Evolutionary conservation across 1,284 basidiomycete species (phyloP).

Genomic region (Ustilago trichophora): DNA sequence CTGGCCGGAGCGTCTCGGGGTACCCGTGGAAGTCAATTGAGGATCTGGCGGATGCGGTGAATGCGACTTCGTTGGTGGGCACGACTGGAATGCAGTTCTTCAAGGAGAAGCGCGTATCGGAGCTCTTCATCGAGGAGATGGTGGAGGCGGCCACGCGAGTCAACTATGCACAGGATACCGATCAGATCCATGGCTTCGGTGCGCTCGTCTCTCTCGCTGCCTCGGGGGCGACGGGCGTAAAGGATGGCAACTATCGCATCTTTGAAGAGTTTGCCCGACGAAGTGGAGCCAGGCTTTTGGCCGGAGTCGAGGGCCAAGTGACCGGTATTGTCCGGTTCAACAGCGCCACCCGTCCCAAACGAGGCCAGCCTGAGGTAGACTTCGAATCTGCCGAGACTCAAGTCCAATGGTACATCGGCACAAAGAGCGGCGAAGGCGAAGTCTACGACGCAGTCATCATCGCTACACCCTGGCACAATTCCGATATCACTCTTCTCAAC

Average conservation of each 20-base stretch:
- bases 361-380: too few relatives aligned
- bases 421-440: slow-evolving; percentile 53
- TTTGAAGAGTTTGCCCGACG: slow-evolving; percentile 82
- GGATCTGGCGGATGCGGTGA: slow-evolving; percentile 72
- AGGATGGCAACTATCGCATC: slow-evolving; percentile 84
- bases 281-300: slow-evolving; percentile 70
- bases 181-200: slow-evolving; percentile 81
- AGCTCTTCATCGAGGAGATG: slow-evolving; percentile 74
- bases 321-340: slow-evolving; percentile 57
- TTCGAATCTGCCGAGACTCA: too few relatives aligned
- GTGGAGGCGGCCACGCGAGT: slow-evolving; percentile 84
- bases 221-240: slow-evolving; percentile 74
- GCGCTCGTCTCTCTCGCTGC: slow-evolving; percentile 80
- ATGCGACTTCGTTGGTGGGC: slow-evolving; percentile 68
- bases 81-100: slow-evolving; percentile 63
- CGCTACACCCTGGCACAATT: slow-evolving; percentile 61
- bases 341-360: slow-evolving; percentile 6
- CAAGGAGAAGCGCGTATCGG: slow-evolving; percentile 41
- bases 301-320: slow-evolving; percentile 55
- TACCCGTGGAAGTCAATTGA: slow-evolving; percentile 74
- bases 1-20: slow-evolving; percentile 13
- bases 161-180: slow-evolving; percentile 81
- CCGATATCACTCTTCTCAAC: slow-evolving; percentile 62
- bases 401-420: slow-evolving; percentile 59
- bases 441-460: slow-evolving; percentile 61